A percentile compares a stretch with the other conserved stretches of the same genome.
Evolutionary conservation across 306 rosid genomes (phyloP).

Genomic region (Rubus parviflorus): DNA sequence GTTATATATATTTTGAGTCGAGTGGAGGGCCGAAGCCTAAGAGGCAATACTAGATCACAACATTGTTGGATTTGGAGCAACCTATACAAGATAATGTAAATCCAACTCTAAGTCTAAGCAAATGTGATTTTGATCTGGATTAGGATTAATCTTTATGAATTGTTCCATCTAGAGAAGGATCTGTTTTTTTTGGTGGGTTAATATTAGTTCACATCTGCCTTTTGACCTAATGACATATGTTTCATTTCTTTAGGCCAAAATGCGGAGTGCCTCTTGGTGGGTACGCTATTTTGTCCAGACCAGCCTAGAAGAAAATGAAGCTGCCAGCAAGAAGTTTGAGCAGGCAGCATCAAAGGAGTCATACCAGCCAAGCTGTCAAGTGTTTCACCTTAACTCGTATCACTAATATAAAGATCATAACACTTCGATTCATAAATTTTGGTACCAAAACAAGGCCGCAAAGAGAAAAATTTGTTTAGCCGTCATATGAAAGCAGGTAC

Average conservation of each 20-base stretch:
- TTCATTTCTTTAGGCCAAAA: slow-evolving; percentile 66
- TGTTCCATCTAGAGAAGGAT: neutral
- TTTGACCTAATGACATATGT: slow-evolving; percentile 20
- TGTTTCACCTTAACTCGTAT: slow-evolving; percentile 74
- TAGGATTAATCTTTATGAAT: neutral
- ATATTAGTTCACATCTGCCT: neutral
- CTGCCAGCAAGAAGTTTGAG: slow-evolving; percentile 60
- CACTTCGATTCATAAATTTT: slow-evolving; percentile 25
- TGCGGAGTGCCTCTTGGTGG: slow-evolving; percentile 92
- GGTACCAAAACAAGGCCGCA: slow-evolving; percentile 15
- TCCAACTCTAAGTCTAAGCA: no score
- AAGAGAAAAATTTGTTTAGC: neutral
- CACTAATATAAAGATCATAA: slow-evolving; percentile 41
- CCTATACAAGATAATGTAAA: no score
- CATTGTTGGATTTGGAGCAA: no score
- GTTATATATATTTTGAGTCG: no score
- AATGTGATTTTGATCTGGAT: neutral
- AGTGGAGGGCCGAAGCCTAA: no score
- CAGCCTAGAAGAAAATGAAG: slow-evolving; percentile 67
- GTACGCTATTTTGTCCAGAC: slow-evolving; percentile 56
- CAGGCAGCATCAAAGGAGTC: slow-evolving; percentile 59
- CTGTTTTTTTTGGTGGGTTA: neutral
- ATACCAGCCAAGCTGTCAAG: slow-evolving; percentile 71
- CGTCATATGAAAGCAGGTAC: neutral
- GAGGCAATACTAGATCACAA: no score